Conservation (phyloP, 768 basidiomycete genomes). For the Lentinula aciculospora region DNA sequence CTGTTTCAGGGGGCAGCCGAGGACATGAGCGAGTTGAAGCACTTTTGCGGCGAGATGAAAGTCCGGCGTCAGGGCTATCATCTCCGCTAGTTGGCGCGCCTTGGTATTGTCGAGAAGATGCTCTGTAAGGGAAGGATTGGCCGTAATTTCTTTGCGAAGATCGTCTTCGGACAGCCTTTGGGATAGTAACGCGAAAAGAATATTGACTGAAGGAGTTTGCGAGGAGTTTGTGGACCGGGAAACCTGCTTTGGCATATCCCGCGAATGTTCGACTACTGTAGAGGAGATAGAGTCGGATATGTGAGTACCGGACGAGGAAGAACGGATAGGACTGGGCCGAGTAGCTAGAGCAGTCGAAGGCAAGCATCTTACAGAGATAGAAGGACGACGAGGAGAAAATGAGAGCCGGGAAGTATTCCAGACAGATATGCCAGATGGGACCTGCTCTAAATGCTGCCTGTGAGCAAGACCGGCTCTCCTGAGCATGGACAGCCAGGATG, state of each 20-base stretch:
- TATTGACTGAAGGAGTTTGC: neutral
- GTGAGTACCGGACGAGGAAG: conserved; percentile 3
- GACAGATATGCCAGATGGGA: conserved; percentile 13
- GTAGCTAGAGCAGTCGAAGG: conserved; percentile 5
- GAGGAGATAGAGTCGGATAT: neutral
- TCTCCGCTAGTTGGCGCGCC: conserved; percentile 24
- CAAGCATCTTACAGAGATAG: conserved; percentile 10
- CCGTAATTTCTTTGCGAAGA: conserved; percentile 1
- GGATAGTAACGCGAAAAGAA: neutral
- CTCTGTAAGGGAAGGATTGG: neutral
- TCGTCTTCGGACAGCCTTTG: neutral
- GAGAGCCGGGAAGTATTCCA: neutral
- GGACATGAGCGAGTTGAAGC: conserved; percentile 39
- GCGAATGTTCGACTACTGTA: neutral
- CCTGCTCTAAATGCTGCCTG: conserved; percentile 47
- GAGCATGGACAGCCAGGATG: conserved; percentile 67
- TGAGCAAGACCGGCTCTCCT: conserved; percentile 52
- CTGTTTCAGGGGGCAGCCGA: conserved; percentile 45
- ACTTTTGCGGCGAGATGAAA: conserved; percentile 33
- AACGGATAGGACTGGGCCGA: conserved; percentile 1
- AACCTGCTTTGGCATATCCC: neutral
- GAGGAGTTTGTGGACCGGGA: neutral
- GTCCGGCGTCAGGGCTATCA: conserved; percentile 22
- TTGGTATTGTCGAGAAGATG: conserved; percentile 26
- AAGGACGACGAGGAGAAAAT: conserved; percentile 11